Evolutionary conservation across 352 stramenopile genomes (phyloP).

Genomic region (Sclerospora graminicola): DNA sequence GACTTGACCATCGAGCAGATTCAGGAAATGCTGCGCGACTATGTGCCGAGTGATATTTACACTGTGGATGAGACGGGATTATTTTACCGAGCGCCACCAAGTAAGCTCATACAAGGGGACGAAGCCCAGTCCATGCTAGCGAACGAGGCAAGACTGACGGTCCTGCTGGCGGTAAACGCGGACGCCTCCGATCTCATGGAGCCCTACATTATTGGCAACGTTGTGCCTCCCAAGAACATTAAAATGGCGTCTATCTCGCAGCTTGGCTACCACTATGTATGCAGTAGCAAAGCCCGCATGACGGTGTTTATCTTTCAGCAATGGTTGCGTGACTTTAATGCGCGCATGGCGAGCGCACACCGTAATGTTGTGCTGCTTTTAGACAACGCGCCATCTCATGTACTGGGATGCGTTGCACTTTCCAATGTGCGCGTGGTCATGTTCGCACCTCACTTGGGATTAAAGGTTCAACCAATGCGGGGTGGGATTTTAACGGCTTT

Average conservation of each 20-base stretch:
- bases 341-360: slow-evolving; percentile 76
- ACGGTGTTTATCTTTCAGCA: slow-evolving; percentile 86
- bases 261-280: slow-evolving; percentile 81
- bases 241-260: slow-evolving; percentile 75
- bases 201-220: slow-evolving; percentile 76
- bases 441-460: slow-evolving; percentile 68
- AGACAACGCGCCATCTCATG: slow-evolving; percentile 80
- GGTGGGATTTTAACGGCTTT: slow-evolving; percentile 74
- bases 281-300: slow-evolving; percentile 76
- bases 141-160: slow-evolving; percentile 58
- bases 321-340: slow-evolving; percentile 81
- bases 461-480: slow-evolving; percentile 83
- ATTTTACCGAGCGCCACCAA: slow-evolving; percentile 80
- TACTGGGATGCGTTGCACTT: slow-evolving; percentile 68
- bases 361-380: slow-evolving; percentile 76
- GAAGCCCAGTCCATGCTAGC: slow-evolving; percentile 66
- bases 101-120: slow-evolving; percentile 76
- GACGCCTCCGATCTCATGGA: slow-evolving; percentile 75
- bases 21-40: slow-evolving; percentile 74
- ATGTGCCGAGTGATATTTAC: slow-evolving; percentile 76
- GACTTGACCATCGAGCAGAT: slow-evolving; percentile 80
- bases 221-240: slow-evolving; percentile 64
- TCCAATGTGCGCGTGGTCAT: slow-evolving; percentile 83
- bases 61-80: slow-evolving; percentile 79
- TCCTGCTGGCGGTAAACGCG: slow-evolving; percentile 65